Evolutionary conservation across 2,329 filamentous ascomycete genomes (phyloP), one percentile per base, ranked within the genome.

Genomic region (Phaeosphaeria sp.): DNA sequence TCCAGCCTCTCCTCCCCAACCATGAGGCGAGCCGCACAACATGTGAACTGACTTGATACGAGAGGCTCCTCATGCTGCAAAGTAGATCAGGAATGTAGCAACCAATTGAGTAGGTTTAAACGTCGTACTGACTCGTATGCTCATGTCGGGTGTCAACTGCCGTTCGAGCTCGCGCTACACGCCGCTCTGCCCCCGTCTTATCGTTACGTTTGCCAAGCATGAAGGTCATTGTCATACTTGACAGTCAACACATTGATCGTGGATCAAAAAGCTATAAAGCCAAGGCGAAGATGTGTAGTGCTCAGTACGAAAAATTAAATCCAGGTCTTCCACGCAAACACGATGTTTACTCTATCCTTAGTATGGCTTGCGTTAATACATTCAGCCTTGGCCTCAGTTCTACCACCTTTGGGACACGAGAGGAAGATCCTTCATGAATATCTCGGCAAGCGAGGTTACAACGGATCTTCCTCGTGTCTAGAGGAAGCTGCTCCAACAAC

Each of bases 371-470:
- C 13, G 18, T 36, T 39, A 22, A 23, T 20, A 21, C 25, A 41
- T 20, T 36, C 27, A 41, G 27, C 25, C 39, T 53, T 23, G 18
- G 56, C 52, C 51, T 60, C 65, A n/a, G 55, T 56, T 17, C 36
- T 67, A 3, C 61, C 63, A 33, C 66, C 62, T 17, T 60, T 71
- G 10, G 67, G 66, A 17, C 66, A 71, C 23, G 66, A 68, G 25
- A 27, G 63, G 56, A 65, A 62, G 51, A 48, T 71, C 20, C 50
- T 69, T 6, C 60, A 56, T 27, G 63, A 66, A 39, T 50, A 50
- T 20, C 64, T 71, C 18, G 60, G 58, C 27, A 69, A 65, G 46
- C 59, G 64, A 15, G 49, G 33, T 10, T 47, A 54, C 27, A 71
- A 67, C 49, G 20, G 10, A 23, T 33, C 58, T 9, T 20, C 47